Conservation (phyloP, 192 early-diverging fungal species). For the Entomortierella chlamydospora region DNA sequence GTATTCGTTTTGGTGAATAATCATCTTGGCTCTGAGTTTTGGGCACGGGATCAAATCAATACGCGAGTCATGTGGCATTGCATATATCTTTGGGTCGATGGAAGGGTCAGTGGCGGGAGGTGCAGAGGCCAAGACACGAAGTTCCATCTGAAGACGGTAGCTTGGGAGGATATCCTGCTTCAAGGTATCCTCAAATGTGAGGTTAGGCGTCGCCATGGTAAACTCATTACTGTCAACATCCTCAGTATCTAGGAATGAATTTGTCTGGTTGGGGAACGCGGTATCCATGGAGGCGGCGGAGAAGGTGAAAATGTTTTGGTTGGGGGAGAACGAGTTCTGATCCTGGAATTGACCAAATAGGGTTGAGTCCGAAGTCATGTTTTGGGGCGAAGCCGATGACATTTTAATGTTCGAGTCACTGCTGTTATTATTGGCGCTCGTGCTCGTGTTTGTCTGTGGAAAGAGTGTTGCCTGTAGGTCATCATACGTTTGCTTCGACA, state of each 20-base stretch:
- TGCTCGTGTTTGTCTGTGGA: background rate
- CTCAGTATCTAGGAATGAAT: conserved; percentile 45
- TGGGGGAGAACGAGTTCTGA: conserved; percentile 36
- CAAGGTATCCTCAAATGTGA: conserved; percentile 28
- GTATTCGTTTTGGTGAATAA: conserved; percentile 48
- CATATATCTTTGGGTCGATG: conserved; percentile 50
- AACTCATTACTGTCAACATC: conserved; percentile 53
- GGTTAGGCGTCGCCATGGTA: conserved; percentile 35
- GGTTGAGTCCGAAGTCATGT: conserved; percentile 6
- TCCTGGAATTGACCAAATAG: conserved; percentile 36
- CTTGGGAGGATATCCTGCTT: conserved; percentile 27
- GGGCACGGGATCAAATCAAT: conserved; percentile 59
- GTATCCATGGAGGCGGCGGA: conserved; percentile 35
- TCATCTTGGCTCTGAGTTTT: conserved; percentile 55
- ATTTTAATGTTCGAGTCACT: conserved; percentile 26
- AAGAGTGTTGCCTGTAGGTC: conserved; percentile 42
- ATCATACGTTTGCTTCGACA: conserved; percentile 40
- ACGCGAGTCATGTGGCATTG: conserved; percentile 49
- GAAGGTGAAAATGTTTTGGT: conserved; percentile 53
- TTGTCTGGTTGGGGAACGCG: conserved; percentile 28
- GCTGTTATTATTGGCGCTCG: background rate
- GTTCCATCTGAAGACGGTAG: conserved; percentile 46
- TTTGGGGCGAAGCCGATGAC: conserved; percentile 31
- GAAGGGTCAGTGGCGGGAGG: conserved; percentile 44
- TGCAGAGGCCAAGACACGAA: conserved; percentile 41